phyloP scores from a whole-genome alignment of 768 basidiomycete genomes.

The Boletus eberwhitei region DNA sequence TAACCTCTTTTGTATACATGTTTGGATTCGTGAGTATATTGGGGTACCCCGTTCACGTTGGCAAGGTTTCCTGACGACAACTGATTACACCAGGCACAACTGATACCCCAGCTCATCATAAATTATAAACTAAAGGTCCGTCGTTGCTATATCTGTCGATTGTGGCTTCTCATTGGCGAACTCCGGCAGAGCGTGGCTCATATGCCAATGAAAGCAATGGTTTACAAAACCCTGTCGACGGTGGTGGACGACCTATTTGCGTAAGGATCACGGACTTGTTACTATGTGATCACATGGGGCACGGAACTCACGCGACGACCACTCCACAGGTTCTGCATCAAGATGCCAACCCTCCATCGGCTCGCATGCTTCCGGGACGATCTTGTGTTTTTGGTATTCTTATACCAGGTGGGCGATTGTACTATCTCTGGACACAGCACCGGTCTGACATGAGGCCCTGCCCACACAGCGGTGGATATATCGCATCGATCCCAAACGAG shows the following conservation, averaged over 20 bases:
- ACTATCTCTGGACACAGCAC: conserved; percentile 5
- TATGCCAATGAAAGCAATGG: conserved; percentile 98
- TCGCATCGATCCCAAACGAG: conserved; percentile 88
- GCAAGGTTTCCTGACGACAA: conserved; percentile 10
- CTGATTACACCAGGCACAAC: conserved; percentile 59
- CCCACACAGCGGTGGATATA: conserved; percentile 87
- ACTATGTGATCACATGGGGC: conserved; percentile 12
- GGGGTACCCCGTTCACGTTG: not conserved
- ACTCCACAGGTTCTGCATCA: conserved; percentile 76
- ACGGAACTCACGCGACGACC: conserved; percentile 13
- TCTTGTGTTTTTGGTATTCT: conserved; percentile 85
- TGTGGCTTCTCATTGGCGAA: conserved; percentile 4
- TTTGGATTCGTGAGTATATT: conserved; percentile 87
- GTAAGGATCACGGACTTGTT: conserved; percentile 42
- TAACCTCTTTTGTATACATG: conserved; percentile 92
- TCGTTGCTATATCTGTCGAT: conserved; percentile 13
- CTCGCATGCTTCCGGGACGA: conserved; percentile 89
- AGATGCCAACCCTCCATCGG: conserved; percentile 94
- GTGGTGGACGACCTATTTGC: conserved; percentile 92
- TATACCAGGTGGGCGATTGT: conserved; percentile 73
- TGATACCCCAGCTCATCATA: conserved; percentile 87
- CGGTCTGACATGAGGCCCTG: conserved; percentile 16
- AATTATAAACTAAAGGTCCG: conserved; percentile 93
- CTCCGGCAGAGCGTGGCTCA: conserved; percentile 80
- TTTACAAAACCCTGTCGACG: conserved; percentile 88